Conservation (phyloP, 2,329 filamentous ascomycete genomes). For the Xylaria sp. region DNA sequence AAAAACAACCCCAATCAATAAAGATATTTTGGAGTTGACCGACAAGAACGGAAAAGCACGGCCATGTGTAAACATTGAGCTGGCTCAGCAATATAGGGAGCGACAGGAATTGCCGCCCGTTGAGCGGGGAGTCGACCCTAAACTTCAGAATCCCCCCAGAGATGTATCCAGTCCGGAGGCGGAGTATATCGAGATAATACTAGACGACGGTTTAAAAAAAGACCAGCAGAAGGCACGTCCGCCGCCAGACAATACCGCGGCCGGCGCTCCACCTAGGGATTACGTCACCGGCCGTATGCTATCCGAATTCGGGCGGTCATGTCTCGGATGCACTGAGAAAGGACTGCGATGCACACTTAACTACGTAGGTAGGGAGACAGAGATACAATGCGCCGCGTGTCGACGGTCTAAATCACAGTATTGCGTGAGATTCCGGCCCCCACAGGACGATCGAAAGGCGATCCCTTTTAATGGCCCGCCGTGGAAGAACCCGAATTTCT, state of each 20-base stretch:
- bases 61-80: conserved; percentile 17
- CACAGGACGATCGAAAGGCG: neutral
- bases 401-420: conserved; percentile 21
- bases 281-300: conserved; percentile 29
- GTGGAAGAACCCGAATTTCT: conserved; percentile 36
- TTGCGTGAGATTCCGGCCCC: conserved; percentile 30
- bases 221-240: neutral
- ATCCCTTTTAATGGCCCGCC: conserved; percentile 24
- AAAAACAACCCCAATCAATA: neutral
- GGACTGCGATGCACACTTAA: conserved; percentile 35
- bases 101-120: conserved; percentile 12
- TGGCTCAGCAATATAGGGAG: conserved; percentile 15
- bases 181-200: neutral
- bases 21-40: neutral
- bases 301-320: conserved; percentile 24
- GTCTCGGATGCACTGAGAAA: conserved; percentile 34
- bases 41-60: neutral
- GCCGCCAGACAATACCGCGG: neutral
- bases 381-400: conserved; percentile 33
- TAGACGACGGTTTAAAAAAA: neutral
- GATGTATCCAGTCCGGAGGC: neutral
- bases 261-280: conserved; percentile 14
- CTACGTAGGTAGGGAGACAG: conserved; percentile 26
- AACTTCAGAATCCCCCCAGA: neutral
- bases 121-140: neutral